phyloP scores from a whole-genome alignment of 495 filamentous ascomycete species.

The Pyrenula aspistea region DNA sequence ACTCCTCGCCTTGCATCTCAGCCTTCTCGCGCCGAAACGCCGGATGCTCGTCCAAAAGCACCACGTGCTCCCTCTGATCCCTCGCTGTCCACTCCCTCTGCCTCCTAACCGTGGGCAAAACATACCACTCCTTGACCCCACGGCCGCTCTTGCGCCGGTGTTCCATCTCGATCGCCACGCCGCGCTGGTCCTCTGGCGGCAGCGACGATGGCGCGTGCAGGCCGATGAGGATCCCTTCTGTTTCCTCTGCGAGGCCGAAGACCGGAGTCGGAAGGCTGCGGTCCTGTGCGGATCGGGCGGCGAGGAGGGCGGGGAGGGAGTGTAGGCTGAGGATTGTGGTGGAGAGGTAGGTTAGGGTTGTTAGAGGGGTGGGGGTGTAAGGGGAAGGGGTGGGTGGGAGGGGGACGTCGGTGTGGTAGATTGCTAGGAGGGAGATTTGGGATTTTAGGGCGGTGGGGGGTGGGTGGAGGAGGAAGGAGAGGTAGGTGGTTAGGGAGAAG shows the following conservation, averaged over 20 bases:
- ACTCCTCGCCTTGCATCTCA: conserved; percentile 23
- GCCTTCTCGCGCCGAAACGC: conserved; percentile 42
- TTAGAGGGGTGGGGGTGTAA: conserved; percentile 57
- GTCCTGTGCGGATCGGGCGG: conserved; percentile 53
- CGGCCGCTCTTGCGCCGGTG: conserved; percentile 70
- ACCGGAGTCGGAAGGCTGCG: conserved; percentile 56
- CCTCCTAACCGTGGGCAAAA: conserved; percentile 35
- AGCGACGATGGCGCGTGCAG: conserved; percentile 22
- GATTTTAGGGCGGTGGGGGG: conserved; percentile 11
- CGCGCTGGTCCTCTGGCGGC: conserved; percentile 25
- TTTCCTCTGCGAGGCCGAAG: conserved; percentile 64
- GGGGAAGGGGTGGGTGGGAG: conserved; percentile 38
- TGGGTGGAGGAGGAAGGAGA: conserved; percentile 23
- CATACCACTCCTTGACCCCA: conserved; percentile 64
- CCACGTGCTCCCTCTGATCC: conserved; percentile 38
- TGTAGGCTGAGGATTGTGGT: conserved; percentile 54
- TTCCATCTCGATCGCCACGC: conserved; percentile 76
- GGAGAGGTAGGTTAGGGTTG: conserved; percentile 47
- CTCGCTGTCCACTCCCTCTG: conserved; percentile 17
- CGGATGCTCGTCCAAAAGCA: conserved; percentile 68
- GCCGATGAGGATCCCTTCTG: conserved; percentile 62
- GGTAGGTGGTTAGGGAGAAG: conserved; percentile 25
- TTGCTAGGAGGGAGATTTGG: conserved; percentile 31
- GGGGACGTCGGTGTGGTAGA: conserved; percentile 33
- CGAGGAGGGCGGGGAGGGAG: conserved; percentile 58